Evolutionary conservation across 306 rosid species (phyloP), one percentile per base, ranked within the genome.

Genomic region (Dryas alaskensis): DNA sequence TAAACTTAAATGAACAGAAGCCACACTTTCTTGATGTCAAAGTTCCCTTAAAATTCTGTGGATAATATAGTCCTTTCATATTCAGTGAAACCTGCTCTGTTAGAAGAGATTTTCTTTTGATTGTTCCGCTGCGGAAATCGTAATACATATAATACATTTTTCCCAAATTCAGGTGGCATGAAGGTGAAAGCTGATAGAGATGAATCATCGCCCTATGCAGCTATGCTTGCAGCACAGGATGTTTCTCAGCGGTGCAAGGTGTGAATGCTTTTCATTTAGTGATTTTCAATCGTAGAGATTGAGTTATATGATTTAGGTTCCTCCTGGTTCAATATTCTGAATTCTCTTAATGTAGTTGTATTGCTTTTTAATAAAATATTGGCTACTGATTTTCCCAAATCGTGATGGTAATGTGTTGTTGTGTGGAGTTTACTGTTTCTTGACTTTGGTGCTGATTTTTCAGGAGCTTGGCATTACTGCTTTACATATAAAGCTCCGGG

Each of bases 191-290:
- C 96, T 17, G 97, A 90, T 70, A 83, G 97, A 72, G 98, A 92
- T 71, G 98, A 92, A 67, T 92, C 98, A 7, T 90, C 97, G 4
- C 98, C 98, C 0, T 92, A 92, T 72, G 98, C 96, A 10, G 97
- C 98, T 53, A 90, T 92, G 98, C 93, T 92, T 87, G 97, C 97
- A 1, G 97, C 98, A 0, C 98, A 89, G 39, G 98, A 93, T 81
- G 97, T 93, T 78, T 83, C 97, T 69, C 75, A 86, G 14, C 81
- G 96, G 65, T 89, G 96, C 93, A 93, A 90, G 96, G 96, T 92
- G 9, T 39, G 4, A 3, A 17, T 37, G 39, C 1, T 2, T 48
- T 44, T 12, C 7, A 5, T 47, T 4, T 17, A 13, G 3, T 67
- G n/a, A 45, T 46, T 22, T 11, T 46, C 40, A 13, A 4, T n/a